A percentile compares a stretch with the other conserved stretches of the same genome.
Evolutionary conservation across 2,329 filamentous ascomycete genomes (phyloP).

Genomic region (Exophiala spinifera): DNA sequence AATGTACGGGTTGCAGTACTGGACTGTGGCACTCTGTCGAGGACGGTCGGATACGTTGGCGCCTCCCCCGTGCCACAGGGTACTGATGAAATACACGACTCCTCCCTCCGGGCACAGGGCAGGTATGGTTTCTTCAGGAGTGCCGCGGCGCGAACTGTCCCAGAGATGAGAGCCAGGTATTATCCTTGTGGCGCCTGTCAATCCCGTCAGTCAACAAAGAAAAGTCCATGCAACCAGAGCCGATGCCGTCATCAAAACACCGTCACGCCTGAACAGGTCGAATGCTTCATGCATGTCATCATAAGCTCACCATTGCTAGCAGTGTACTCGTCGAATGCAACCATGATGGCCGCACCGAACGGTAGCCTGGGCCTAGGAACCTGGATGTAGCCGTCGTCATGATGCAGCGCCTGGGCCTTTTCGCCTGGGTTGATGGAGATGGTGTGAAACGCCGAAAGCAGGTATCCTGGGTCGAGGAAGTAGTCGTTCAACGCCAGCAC

Average conservation of each 20-base stretch:
- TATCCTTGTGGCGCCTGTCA: conserved; percentile 33
- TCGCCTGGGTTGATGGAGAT: conserved; percentile 41
- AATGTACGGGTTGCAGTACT: conserved; percentile 43
- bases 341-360: conserved; percentile 35
- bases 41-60: conserved; percentile 32
- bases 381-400: conserved; percentile 35
- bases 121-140: conserved; percentile 33
- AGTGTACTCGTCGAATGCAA: conserved; percentile 30
- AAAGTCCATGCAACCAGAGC: no score
- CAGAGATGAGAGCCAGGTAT: conserved; percentile 39
- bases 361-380: conserved; percentile 37
- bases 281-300: background rate
- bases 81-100: conserved; percentile 37
- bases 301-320: conserved; percentile 29
- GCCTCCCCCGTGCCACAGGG: conserved; percentile 42
- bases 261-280: no score
- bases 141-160: conserved; percentile 30
- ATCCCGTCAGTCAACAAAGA: conserved; percentile 12
- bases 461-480: conserved; percentile 40
- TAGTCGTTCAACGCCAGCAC: conserved; percentile 41
- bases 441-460: conserved; percentile 38
- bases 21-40: conserved; percentile 39
- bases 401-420: conserved; percentile 38
- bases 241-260: no score
- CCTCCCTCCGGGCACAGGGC: conserved; percentile 39